Conservation (phyloP, 306 rosid genomes). For the Cucurbita pepo region DNA sequence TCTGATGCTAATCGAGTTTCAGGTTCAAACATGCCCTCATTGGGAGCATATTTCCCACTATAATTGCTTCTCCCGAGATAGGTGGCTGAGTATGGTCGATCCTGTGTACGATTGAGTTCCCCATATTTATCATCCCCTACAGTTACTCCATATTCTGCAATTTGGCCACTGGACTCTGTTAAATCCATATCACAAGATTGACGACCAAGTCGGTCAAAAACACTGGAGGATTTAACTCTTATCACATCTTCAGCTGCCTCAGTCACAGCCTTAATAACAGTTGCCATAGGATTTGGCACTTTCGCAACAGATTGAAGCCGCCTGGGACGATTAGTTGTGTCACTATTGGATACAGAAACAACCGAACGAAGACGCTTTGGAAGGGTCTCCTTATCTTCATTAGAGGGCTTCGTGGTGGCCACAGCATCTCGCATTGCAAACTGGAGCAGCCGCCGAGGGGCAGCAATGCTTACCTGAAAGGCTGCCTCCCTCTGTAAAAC, state of each 20-base stretch:
- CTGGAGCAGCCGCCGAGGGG: constrained; percentile 72
- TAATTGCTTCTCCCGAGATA: constrained; percentile 23
- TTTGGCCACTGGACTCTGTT: constrained; percentile 20
- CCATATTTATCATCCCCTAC: constrained; percentile 24
- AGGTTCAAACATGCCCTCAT: constrained; percentile 24
- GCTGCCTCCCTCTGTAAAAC: constrained; percentile 31
- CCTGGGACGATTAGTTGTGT: constrained; percentile 40
- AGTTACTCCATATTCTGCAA: constrained; percentile 16
- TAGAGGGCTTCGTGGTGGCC: constrained; percentile 43
- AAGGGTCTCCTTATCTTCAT: constrained; percentile 33
- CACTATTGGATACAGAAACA: constrained; percentile 51
- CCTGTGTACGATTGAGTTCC: constrained; percentile 25
- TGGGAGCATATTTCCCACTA: constrained; percentile 24
- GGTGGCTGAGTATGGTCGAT: constrained; percentile 16
- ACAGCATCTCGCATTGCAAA: constrained; percentile 90
- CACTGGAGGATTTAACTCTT: constrained; percentile 62
- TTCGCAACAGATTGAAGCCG: constrained; percentile 35
- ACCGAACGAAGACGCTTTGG: constrained; percentile 87
- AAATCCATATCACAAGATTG: constrained; percentile 23
- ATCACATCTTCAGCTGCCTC: constrained; percentile 84
- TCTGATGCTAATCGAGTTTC: constrained; percentile 48
- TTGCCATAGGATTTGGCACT: constrained; percentile 65
- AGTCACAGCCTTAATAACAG: constrained; percentile 79
- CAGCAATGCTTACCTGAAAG: constrained; percentile 28
- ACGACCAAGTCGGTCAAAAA: constrained; percentile 81